Base-by-base conservation (phyloP, 2,329 filamentous ascomycete species). In the Monosporascus ibericus region DNA sequence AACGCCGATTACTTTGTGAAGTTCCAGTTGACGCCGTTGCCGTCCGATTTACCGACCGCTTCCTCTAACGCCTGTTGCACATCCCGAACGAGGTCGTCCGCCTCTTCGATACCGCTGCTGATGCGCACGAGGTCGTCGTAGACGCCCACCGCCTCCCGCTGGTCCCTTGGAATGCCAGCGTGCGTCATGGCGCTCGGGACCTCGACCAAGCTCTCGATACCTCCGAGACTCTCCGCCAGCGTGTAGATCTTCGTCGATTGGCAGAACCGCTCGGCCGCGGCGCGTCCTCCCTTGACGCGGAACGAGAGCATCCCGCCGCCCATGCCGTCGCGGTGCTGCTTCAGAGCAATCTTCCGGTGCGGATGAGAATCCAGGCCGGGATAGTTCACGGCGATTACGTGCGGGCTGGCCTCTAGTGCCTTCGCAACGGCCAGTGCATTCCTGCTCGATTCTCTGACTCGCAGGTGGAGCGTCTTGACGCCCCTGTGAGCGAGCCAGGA, bases 241-340 rank as follows among this genome's bases (percentile, higher is more conserved):
- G 91, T 96, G 74, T 96, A 97, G 70, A 99, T 85, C 65, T 84
- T 84, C 44, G 92, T 96, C 54, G 81, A 75, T 72, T 94, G 86
- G 79, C 94, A 97, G 82, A 99, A 99, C 49, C 85, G 82, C 73
- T 95, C 88, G 15, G 94, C 94, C 1, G 92, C 92, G 46, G 79
- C 80, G 65, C 90, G 82, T 37, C 94, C 94, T 52, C 92, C 94
- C 59, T 84, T 82, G 70, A 99, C 89, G 60, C 94, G 87, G 85
- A 99, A 99, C 53, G 88, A 92, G 44, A 99, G 84, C 94, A 99
- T 99, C 56, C 94, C 94, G 61, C 94, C 94, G 55, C 94, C 94
- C 81, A 97, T 87, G 57, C 88, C 94, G 63, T 95, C 81, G 60
- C 94, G 88, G 76, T 99, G 94, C 76, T 99, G 94, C 75, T 89